These are phyloP conservation scores for Lophium mytilinum DNA, from an alignment of 495 filamentous ascomycete genomes.

Conservation along the genomic window DNA sequence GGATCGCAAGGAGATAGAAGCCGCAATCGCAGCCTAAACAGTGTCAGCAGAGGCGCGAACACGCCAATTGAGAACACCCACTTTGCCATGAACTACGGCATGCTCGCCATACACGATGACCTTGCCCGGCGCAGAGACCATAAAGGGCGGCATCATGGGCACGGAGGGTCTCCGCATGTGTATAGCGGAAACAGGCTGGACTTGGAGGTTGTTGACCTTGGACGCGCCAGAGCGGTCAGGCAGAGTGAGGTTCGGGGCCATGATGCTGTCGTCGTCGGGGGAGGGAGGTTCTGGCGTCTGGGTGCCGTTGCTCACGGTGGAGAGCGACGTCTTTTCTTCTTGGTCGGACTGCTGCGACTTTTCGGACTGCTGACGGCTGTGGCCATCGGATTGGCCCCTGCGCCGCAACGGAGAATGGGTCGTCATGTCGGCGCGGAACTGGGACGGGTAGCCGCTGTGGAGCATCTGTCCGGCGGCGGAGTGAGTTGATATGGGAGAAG, in stretches of 20 bases:
- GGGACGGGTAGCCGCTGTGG: background rate
- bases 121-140: constrained; percentile 96
- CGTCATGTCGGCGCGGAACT: background rate
- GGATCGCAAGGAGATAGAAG: constrained; percentile 85
- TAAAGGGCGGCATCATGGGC: constrained; percentile 69
- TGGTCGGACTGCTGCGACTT: background rate
- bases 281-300: constrained; percentile 14
- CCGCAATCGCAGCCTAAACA: constrained; percentile 74
- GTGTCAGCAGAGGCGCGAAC: background rate
- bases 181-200: background rate
- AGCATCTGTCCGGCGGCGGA: background rate
- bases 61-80: constrained; percentile 27
- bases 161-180: constrained; percentile 28
- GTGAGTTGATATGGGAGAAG: background rate
- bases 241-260: background rate
- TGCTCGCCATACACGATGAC: constrained; percentile 97
- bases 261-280: constrained; percentile 11
- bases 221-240: background rate
- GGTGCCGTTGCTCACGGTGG: constrained; percentile 6
- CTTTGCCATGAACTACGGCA: constrained; percentile 91
- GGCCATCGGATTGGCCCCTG: background rate
- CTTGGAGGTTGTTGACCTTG: background rate
- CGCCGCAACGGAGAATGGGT: background rate
- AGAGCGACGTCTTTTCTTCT: background rate
- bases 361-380: background rate